Base-by-base conservation (phyloP, 352 stramenopile genomes). In the Phytopythium delawarense region DNA sequence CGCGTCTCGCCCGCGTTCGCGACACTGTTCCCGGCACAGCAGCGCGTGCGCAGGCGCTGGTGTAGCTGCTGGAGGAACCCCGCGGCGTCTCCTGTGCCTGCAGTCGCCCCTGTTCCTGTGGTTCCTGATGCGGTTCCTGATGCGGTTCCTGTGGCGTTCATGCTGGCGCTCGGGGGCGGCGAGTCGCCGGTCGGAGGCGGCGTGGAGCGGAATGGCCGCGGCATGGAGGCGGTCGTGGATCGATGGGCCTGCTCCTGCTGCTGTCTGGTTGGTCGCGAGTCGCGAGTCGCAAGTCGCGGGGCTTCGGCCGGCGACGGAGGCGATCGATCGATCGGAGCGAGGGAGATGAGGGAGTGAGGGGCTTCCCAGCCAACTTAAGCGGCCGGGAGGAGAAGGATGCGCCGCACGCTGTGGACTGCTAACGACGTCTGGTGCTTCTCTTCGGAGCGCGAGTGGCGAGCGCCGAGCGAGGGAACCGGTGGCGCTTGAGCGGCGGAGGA, bases 61-160 rank as follows among this genome's bases (percentile, higher is more conserved):
- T 61, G 55, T 0, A 61, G 37, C 39, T 50, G 39, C 55, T 61
- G 55, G n/a, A 61, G 40, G 23, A 61, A 51, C 39, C 55, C 55
- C 25, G 55, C 25, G 7, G 53, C 35, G 13, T 25, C 55, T 20
- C 16, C 55, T 37, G 55, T 20, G 5, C 4, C 34, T 58, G 34
- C 35, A 4, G 35, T 40, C 12, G 9, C 32, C 1, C 15, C 32
- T 45, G 51, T 45, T 39, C 16, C 50, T 56, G 50, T 56, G 15
- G 49, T 40, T 30, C 30, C 50, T 8, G 25, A 28, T 28, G 25
- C 25, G 25, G 25, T 28, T 28, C 25, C 25, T 28, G 25, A 28
- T 28, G 30, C 23, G 21, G 46, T n/a, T 0, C 4, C 35, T 23
- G 34, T 35, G 48, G 48, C 8, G 52, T 46, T 34, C 34, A 46